phyloP scores from a whole-genome alignment of 169 alveolate genomes.

The Plasmodium gaboni region DNA sequence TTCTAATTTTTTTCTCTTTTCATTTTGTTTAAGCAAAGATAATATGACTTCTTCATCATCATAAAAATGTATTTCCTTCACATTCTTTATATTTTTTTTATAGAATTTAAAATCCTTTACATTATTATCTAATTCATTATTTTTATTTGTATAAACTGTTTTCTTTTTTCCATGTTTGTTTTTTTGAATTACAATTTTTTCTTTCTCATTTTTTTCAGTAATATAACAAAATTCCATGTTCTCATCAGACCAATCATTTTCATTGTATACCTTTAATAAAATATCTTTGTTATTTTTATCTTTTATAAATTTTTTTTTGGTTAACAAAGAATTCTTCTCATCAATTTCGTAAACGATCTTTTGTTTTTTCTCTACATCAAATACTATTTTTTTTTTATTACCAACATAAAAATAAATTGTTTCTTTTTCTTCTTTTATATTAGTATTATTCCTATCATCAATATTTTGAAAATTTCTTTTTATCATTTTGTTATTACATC shows the following conservation, averaged over 20 bases:
- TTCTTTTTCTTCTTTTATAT: neutral
- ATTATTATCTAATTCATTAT: slow-evolving; percentile 13
- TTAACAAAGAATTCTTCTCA: slow-evolving; percentile 11
- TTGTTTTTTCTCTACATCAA: slow-evolving; percentile 38
- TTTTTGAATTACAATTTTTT: slow-evolving; percentile 30
- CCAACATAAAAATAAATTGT: slow-evolving; percentile 29
- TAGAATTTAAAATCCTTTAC: slow-evolving; percentile 12
- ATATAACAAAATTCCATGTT: slow-evolving; percentile 31
- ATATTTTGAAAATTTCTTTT: too few relatives aligned
- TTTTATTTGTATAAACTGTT: neutral
- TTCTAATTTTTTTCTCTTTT: neutral
- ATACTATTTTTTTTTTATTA: slow-evolving; percentile 36
- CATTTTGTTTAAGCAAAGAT: neutral
- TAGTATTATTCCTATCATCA: too few relatives aligned
- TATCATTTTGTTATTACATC: neutral
- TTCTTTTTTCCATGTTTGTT: slow-evolving; percentile 7
- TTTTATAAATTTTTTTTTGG: slow-evolving; percentile 9
- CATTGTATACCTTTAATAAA: slow-evolving; percentile 8
- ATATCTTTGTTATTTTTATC: slow-evolving; percentile 11
- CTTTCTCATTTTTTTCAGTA: slow-evolving; percentile 23
- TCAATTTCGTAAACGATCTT: slow-evolving; percentile 28
- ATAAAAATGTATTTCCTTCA: slow-evolving; percentile 17
- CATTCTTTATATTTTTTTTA: neutral
- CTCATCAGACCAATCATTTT: slow-evolving; percentile 55
- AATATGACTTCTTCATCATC: slow-evolving; percentile 32